Conservation (phyloP, 163 green algal species). For the Scenedesmus sp. region DNA sequence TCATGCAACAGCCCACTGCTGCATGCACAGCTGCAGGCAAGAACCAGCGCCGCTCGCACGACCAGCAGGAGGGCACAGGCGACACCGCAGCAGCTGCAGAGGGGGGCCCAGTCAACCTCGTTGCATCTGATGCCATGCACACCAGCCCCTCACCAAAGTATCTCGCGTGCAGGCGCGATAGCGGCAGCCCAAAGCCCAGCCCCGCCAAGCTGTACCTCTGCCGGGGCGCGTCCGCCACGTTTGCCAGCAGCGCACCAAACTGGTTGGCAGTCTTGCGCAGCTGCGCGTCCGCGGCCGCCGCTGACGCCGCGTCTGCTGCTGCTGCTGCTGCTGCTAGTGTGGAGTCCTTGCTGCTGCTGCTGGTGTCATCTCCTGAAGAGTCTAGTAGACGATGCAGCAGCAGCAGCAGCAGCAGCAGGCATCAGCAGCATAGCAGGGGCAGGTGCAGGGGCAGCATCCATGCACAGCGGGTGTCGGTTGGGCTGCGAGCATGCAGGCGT, state of each 20-base stretch:
- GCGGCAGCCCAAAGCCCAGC: slow-evolving; percentile 89
- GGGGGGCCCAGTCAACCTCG: no score
- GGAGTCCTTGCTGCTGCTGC: not conserved
- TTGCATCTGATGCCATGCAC: no score
- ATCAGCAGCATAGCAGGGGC: no score
- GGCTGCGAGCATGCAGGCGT: no score
- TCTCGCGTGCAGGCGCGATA: slow-evolving; percentile 88
- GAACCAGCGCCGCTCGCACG: no score
- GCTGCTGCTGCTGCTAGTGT: slow-evolving; percentile 35
- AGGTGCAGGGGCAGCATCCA: not conserved
- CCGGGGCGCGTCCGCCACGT: not conserved
- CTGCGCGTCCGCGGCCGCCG: not conserved
- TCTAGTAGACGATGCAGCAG: not conserved
- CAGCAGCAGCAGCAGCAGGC: not conserved
- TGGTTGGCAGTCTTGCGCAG: slow-evolving; percentile 1
- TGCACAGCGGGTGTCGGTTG: not conserved
- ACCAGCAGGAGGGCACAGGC: no score
- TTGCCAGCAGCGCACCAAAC: slow-evolving; percentile 18
- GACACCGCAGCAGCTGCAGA: no score
- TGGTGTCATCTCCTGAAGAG: slow-evolving; percentile 23
- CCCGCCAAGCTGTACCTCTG: slow-evolving; percentile 77
- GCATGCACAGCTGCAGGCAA: no score
- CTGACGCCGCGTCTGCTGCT: not conserved
- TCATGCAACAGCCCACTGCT: no score
- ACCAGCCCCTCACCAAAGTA: slow-evolving; percentile 90